These are phyloP conservation scores for Fraxinus sp. DNA, from an alignment of 305 asterid genomes.

Conservation along the genomic window DNA sequence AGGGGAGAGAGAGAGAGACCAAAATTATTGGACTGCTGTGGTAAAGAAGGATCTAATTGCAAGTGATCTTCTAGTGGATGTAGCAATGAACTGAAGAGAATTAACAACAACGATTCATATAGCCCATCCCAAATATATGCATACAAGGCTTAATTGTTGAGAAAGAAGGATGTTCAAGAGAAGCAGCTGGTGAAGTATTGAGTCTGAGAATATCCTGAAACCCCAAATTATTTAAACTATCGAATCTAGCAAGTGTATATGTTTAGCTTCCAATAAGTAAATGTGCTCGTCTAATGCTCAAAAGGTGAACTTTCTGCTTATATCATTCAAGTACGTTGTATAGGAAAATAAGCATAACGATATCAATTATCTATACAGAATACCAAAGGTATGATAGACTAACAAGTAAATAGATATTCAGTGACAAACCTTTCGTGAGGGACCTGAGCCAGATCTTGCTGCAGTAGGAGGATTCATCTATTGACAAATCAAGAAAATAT, in stretches of 20 bases:
- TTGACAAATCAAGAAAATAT: slow-evolving; percentile 32
- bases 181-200: not conserved
- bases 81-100: not conserved
- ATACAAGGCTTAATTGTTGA: not conserved
- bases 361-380: not conserved
- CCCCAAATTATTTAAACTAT: not conserved
- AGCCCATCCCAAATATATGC: not conserved
- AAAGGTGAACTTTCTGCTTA: not conserved
- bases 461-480: slow-evolving; percentile 79
- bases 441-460: slow-evolving; percentile 79
- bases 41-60: not conserved
- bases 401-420: not conserved
- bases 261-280: not conserved
- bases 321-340: not conserved
- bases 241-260: not conserved
- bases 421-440: slow-evolving; percentile 74
- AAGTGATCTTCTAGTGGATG: not conserved
- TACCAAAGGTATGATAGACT: not conserved
- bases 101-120: not conserved
- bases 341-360: not conserved
- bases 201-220: not conserved
- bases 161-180: not conserved
- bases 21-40: not conserved
- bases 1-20: not conserved
- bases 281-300: not conserved